Base-by-base conservation (phyloP, 306 rosid genomes). In the Corylus americana region DNA sequence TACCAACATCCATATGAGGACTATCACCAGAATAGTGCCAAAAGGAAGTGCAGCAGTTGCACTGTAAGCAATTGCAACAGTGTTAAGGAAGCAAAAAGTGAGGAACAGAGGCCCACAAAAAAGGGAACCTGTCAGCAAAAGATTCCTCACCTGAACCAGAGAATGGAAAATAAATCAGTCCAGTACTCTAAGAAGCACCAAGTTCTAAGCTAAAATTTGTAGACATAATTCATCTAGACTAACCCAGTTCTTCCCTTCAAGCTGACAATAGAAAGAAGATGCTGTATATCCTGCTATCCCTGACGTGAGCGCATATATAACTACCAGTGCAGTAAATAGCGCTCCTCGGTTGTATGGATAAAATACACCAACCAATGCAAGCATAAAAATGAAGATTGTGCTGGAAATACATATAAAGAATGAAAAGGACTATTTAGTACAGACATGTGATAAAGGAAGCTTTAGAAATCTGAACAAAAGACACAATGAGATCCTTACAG, bases 21-120 rank as follows among this genome's bases (percentile, higher is more conserved):
- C 90, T 85, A 94, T 94, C 81, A 94, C 98, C 77, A 92, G 83
- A 75, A 94, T 92, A 39, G 98, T 94, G 74, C 98, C 98, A 78
- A 94, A 91, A 49, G 98, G 98, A 78, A 94, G 97, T 42, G 98
- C 98, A 3, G 98, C 98, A 55, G 98, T 94, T 82, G 98, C 98
- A 62, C 81, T 89, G 68, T 94, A 94, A 78, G 89, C 95, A 82
- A 94, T 94, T 66, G 98, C 98, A 77, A 94, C 97, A 11, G 98
- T 94, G 84, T 94, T 94, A 17, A 94, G 98, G 88, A 94, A 94
- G 87, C 98, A 94, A 84, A 94, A 92, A 82, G 92, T 94, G 74
- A 94, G 79, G 88, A 92, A 92, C 75, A 94, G 90, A 55, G 98
- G 98, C 63, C 98, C 98, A 77, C 98, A 94, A 67, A 94, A 94